These are phyloP conservation scores for Leptomonas seymouri DNA, from an alignment of 208 protist species.

Conservation along the genomic window DNA sequence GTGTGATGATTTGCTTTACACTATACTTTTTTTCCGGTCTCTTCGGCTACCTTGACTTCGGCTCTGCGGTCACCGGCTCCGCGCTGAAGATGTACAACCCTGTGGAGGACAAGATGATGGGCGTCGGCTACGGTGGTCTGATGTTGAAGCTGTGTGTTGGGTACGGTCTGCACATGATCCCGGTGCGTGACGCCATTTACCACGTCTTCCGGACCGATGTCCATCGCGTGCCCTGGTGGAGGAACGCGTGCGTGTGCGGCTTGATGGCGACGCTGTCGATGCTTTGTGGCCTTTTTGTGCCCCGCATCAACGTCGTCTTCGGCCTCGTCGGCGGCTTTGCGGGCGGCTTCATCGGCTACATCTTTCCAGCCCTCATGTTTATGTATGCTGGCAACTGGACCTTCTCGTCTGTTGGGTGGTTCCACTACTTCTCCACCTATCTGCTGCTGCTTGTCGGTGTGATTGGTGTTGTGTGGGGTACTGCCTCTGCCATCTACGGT, in stretches of 20 bases:
- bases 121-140: conserved; percentile 56
- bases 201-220: conserved; percentile 48
- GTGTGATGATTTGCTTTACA: conserved; percentile 53
- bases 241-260: conserved; percentile 50
- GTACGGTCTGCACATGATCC: conserved; percentile 67
- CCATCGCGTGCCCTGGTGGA: conserved; percentile 47
- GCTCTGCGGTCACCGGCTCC: conserved; percentile 37
- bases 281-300: conserved; percentile 67
- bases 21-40: conserved; percentile 62
- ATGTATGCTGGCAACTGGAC: conserved; percentile 69
- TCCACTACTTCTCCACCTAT: conserved; percentile 59
- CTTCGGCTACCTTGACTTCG: conserved; percentile 82
- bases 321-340: conserved; percentile 66
- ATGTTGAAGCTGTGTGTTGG: conserved; percentile 67
- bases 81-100: conserved; percentile 69
- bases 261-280: conserved; percentile 49
- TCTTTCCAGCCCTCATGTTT: conserved; percentile 73
- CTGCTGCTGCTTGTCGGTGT: conserved; percentile 60
- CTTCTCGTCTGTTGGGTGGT: conserved; percentile 33
- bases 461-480: conserved; percentile 67
- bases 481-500: conserved; percentile 49
- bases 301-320: conserved; percentile 69
- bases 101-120: conserved; percentile 51
- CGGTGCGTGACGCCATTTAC: conserved; percentile 68
- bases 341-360: conserved; percentile 70